A percentile compares a stretch with the other conserved stretches of the same genome.
Conservation (phyloP, 2,329 filamentous ascomycete species). For the Atkinsonella texensis region DNA sequence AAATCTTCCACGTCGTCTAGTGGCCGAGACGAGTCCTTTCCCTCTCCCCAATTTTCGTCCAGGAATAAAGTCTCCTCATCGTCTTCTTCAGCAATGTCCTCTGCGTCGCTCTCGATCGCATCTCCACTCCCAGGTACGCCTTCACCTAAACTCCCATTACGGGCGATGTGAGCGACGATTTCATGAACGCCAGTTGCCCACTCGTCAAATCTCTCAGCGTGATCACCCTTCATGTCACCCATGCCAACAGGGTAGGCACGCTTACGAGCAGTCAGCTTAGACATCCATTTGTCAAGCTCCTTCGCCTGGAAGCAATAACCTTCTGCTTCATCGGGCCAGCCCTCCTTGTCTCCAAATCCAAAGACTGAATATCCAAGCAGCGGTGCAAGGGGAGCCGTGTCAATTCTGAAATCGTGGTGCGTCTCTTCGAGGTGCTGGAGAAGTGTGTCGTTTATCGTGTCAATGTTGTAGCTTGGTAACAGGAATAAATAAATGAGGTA, state of each 20-base stretch:
- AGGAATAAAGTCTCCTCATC: constrained; percentile 38
- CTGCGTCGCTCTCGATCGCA: constrained; percentile 72
- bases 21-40: constrained; percentile 24
- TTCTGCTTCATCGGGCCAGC: constrained; percentile 82
- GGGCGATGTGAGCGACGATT: constrained; percentile 51
- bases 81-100: constrained; percentile 50
- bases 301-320: constrained; percentile 90
- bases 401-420: constrained; percentile 92
- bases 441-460: constrained; percentile 80
- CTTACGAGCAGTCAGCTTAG: constrained; percentile 78
- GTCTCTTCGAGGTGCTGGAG: constrained; percentile 82
- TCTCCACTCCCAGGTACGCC: constrained; percentile 71
- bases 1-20: constrained; percentile 81
- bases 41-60: constrained; percentile 24
- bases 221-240: constrained; percentile 73
- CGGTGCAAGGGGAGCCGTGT: constrained; percentile 67
- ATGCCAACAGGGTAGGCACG: constrained; percentile 81
- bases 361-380: constrained; percentile 86
- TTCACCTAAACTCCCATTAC: constrained; percentile 47
- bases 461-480: constrained; percentile 88
- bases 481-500: constrained; percentile 75
- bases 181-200: constrained; percentile 69
- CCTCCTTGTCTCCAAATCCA: constrained; percentile 81
- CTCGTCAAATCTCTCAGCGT: constrained; percentile 53
- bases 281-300: constrained; percentile 91